Conservation (phyloP, 768 basidiomycete species). For the Chalciporus piperatus region DNA sequence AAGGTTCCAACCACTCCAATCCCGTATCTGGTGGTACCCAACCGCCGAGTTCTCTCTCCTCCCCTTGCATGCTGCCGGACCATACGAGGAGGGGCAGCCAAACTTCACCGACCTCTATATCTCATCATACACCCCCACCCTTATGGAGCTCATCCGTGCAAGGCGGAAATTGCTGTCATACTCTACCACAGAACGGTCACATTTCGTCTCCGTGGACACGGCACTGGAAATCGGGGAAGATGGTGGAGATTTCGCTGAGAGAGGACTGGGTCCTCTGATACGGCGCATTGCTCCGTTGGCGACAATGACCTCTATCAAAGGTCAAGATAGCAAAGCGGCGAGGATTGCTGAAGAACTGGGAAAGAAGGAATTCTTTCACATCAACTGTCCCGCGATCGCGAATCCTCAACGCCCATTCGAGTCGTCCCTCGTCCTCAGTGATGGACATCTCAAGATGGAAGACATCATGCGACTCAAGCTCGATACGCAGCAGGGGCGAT, state of each 20-base stretch:
- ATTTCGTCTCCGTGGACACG: neutral
- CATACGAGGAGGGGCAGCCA: conserved; percentile 2
- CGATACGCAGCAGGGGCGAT: conserved; percentile 1
- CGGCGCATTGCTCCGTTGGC: neutral
- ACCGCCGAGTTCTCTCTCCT: conserved; percentile 5
- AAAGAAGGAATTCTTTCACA: conserved; percentile 16
- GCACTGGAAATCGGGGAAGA: no score
- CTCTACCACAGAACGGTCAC: neutral
- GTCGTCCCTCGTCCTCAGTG: conserved; percentile 4
- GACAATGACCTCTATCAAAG: neutral
- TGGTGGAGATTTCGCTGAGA: no score
- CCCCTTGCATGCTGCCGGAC: conserved; percentile 19
- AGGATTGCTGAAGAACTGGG: conserved; percentile 1
- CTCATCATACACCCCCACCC: conserved; percentile 22
- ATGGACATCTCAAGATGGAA: conserved; percentile 1
- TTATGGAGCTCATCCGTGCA: conserved; percentile 14
- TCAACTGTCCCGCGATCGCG: conserved; percentile 20
- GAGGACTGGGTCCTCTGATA: no score
- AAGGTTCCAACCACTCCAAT: neutral
- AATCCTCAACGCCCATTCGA: conserved; percentile 12
- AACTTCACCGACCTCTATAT: conserved; percentile 11
- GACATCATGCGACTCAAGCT: conserved; percentile 5
- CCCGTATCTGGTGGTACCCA: conserved; percentile 8
- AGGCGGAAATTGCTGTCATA: neutral
- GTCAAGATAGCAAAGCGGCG: neutral